phyloP scores from a whole-genome alignment of 2,329 filamentous ascomycete genomes.

The Alternaria brassicicola region DNA sequence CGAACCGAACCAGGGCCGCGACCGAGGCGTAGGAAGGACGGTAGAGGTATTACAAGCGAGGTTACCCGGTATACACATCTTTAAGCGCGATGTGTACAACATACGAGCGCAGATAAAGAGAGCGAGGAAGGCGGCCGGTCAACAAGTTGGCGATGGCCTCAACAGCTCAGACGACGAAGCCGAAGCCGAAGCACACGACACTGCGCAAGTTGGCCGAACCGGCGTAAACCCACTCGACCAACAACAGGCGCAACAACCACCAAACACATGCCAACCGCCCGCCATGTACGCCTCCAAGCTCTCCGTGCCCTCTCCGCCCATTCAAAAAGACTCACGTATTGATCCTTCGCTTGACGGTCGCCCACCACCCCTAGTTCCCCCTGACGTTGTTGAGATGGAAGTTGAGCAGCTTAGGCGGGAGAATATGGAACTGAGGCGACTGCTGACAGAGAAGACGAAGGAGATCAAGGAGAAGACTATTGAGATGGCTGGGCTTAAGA shows the following conservation, averaged over 20 bases:
- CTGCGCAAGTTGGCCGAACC: neutral
- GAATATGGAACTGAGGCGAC: slow-evolving; percentile 26
- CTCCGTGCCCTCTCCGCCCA: neutral
- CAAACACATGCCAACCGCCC: neutral
- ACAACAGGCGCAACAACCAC: neutral
- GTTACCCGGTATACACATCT: slow-evolving; percentile 43
- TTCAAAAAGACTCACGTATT: slow-evolving; percentile 11
- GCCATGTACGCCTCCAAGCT: neutral
- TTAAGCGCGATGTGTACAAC: slow-evolving; percentile 47
- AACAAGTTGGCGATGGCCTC: slow-evolving; percentile 32
- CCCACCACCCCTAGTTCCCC: slow-evolving; percentile 6
- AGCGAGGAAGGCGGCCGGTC: slow-evolving; percentile 37
- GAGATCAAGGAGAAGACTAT: slow-evolving; percentile 35
- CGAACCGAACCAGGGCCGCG: slow-evolving; percentile 33
- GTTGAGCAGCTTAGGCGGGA: slow-evolving; percentile 31
- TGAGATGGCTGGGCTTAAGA: slow-evolving; percentile 33
- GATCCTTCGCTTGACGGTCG: slow-evolving; percentile 31
- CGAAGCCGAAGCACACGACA: neutral
- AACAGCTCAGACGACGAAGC: slow-evolving; percentile 22
- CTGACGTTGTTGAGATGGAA: slow-evolving; percentile 12
- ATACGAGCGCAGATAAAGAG: slow-evolving; percentile 45
- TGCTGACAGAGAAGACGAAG: slow-evolving; percentile 28
- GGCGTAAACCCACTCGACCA: neutral
- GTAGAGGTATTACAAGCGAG: slow-evolving; percentile 38
- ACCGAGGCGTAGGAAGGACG: slow-evolving; percentile 41